Evolutionary conservation across 495 filamentous ascomycete genomes (phyloP), one percentile per base, ranked within the genome.

Genomic region (Penicillium lagena): DNA sequence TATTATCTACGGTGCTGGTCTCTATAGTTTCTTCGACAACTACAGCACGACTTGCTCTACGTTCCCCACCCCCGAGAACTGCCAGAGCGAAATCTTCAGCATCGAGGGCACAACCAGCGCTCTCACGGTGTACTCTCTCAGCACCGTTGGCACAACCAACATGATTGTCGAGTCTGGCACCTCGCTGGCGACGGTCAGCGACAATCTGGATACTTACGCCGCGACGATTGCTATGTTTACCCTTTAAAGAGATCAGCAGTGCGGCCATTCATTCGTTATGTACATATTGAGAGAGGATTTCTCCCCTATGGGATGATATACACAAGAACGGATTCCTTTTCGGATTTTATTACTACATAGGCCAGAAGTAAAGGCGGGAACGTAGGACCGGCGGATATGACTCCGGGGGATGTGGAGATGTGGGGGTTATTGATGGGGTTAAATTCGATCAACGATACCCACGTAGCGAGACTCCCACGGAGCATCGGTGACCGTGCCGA

Each of bases 11-110:
- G 82, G 84, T 30, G 82, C 81, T 7, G 87, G 87, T 7, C 60
- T 86, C 11, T 90, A 90, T 67, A 81, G 76, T 31, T 90, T 89
- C 68, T 90, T 90, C 70, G 77, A 81, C 46, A 59, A 75, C 48
- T 82, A 80, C 60, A 62, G 56, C 48, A 62, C 60, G 12, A 39
- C 56, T 10, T 78, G 72, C 60, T 74, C 72, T 2, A 67, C 68
- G 32, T 59, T 63, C 15, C 75, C 69, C 10, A 58, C 60, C 1
- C 71, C 66, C 2, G 70, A 67, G 29, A 56, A 55, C 10, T 89
- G 85, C 60, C 85, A 87, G 66, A 71, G 62, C 34, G 56, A 72
- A 8, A 86, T 86, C 12, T 73, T 85, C 56, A 73, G 73, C 38
- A 56, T 85, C 11, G 77, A 78, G 48, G 67, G 66, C 7, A 53